Evolutionary conservation across 345 rosid species (phyloP), one percentile per base, ranked within the genome.

Genomic region (Citrus sp.): DNA sequence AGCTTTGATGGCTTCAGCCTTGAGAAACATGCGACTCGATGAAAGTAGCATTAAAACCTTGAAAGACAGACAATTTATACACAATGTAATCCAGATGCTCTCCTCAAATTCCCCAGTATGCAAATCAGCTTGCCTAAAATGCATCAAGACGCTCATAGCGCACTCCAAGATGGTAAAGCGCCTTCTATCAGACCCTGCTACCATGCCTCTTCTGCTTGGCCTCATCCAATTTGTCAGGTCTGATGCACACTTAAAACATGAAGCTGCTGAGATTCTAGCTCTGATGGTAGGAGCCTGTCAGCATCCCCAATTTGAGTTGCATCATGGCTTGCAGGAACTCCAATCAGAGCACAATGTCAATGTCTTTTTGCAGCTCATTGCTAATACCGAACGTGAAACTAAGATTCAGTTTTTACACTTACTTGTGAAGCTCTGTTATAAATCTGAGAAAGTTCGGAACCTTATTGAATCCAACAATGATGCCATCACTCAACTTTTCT

Each of bases 231-330:
- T 84, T 56, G 54, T 77, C 64, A 67, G 80, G 68, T 81, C 85
- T 22, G 87, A 84, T 76, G 74, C 77, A 35, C 82, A 56, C 24
- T 69, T 86, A 67, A 83, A 84, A 68, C 79, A 77, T 77, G 87
- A 85, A 84, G 85, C 87, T 78, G 87, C 82, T 37, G 86, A 89
- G 79, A 80, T 81, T 82, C 87, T 89, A 21, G 84, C 88, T 55
- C 62, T 84, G 34, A 68, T 89, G 76, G 74, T 85, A 28, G 73
- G 67, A 66, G 78, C 85, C 69, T 78, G 86, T 30, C 85, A 72
- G 74, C 72, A 19, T 73, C 13, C 76, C 38, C 80, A 89, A 62
- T 84, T 87, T 67, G 82, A 82, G 76, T 80, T 37, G 64, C 67
- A 77, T 72, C 88, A 84, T 58, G 85, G 85, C 67, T 72, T 85